Base-by-base conservation (phyloP, 2,329 filamentous ascomycete species). In the Graphilbum sp. region DNA sequence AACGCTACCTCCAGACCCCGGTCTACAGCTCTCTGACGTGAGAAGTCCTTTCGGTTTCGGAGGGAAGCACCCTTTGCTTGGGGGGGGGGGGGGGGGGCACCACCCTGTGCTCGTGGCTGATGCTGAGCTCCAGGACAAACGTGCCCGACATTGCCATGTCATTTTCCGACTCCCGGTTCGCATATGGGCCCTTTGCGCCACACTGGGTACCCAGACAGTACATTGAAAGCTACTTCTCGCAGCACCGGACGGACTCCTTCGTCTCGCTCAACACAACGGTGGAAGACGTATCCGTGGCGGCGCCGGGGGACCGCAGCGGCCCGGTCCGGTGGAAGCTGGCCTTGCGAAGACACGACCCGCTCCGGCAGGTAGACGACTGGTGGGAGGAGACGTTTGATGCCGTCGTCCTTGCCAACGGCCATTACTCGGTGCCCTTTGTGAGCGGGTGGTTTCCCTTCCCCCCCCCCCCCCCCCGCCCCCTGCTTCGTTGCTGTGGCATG, bases 321-420 rank as follows among this genome's bases (percentile, higher is more conserved):
- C 56, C 55, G 0, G 46, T 51, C 0, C 65, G 66, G 52, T 78
- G 66, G 72, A 59, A 59, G 31, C 46, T 75, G 3, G 67, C 63
- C 1, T 49, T 79, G 19, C 58, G 70, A 15, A 59, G 40, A 0
- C 50, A 52, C 36, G 66, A 76, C 44, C 38, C 32, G 0, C 45
- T 58, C 9, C 52, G 54, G 2, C 50, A 59, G 9, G 53, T 65
- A 0, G 68, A 73, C 40, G 65, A 67, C 42, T 79, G 75, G 72
- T 77, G 73, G 74, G 57, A 56, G 0, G 75, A 57, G 32, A 56
- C 56, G 21, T 78, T 77, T 40, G 74, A 79, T 46, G 72, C 69
- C 0, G 61, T 78, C 0, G 57, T 76, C 1, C 64, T 78, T 4
- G 73, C 71, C 2, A 72, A 61, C 25, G 74, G 74, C 0, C 72